Evolutionary conservation across 768 basidiomycete species (phyloP).

Genomic region (Kwoniella sp.): DNA sequence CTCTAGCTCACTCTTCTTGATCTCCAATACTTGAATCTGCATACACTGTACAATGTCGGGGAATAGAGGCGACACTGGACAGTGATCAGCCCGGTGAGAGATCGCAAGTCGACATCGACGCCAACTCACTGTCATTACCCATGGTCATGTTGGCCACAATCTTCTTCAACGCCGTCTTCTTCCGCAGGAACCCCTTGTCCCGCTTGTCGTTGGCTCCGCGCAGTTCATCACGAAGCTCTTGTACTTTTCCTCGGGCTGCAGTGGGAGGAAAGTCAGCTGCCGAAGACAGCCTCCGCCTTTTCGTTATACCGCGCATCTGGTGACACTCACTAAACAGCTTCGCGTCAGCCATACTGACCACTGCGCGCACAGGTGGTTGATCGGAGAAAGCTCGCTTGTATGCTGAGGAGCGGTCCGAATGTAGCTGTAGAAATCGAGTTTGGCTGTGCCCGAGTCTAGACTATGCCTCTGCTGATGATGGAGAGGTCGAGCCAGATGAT

Average conservation of each 20-base stretch:
- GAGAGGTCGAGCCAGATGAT: too few species aligned
- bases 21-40: conserved; percentile 89
- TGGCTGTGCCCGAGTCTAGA: too few species aligned
- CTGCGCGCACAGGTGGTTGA: too few species aligned
- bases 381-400: too few species aligned
- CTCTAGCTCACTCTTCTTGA: conserved; percentile 84
- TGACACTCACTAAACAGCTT: conserved; percentile 50
- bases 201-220: conserved; percentile 80
- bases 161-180: conserved; percentile 93
- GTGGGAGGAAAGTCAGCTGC: not conserved
- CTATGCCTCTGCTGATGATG: too few species aligned
- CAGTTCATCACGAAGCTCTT: conserved; percentile 85
- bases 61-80: conserved; percentile 84
- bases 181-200: conserved; percentile 91
- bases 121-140: conserved; percentile 97
- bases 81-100: too few species aligned
- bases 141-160: conserved; percentile 99
- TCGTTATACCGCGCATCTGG: too few species aligned
- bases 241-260: conserved; percentile 49
- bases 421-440: too few species aligned
- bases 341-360: conserved; percentile 47
- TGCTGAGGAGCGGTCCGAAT: too few species aligned
- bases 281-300: too few species aligned
- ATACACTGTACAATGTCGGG: conserved; percentile 93
- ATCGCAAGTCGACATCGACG: too few species aligned